Conservation (phyloP, 768 basidiomycete genomes). For the Boletus eberwhitei region DNA sequence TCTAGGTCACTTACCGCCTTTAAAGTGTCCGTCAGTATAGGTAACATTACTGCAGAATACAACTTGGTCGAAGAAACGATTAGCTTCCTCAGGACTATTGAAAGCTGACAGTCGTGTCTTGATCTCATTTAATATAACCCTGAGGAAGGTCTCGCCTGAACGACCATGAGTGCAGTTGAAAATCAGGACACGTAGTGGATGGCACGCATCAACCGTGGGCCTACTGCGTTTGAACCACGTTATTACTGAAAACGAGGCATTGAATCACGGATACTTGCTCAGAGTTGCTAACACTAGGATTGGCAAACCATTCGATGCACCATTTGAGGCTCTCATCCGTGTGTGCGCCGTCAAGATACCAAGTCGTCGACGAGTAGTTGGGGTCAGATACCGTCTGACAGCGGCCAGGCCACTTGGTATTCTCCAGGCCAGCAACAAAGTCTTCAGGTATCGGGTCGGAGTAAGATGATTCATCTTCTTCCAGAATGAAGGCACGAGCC, state of each 20-base stretch:
- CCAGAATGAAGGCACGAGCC: slow-evolving; percentile 57
- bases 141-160: slow-evolving; percentile 71
- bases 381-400: slow-evolving; percentile 83
- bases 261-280: slow-evolving; percentile 16
- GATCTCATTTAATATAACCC: slow-evolving; percentile 51
- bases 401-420: slow-evolving; percentile 88
- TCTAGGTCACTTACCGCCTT: slow-evolving; percentile 63
- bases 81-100: slow-evolving; percentile 35
- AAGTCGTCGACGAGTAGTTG: slow-evolving; percentile 47
- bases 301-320: slow-evolving; percentile 87
- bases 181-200: slow-evolving; percentile 58
- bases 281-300: slow-evolving; percentile 50
- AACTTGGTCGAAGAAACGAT: slow-evolving; percentile 72
- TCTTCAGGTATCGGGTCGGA: slow-evolving; percentile 41
- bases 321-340: slow-evolving; percentile 86
- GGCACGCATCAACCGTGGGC: slow-evolving; percentile 18
- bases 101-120: slow-evolving; percentile 44
- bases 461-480: slow-evolving; percentile 19
- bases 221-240: background rate
- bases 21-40: slow-evolving; percentile 83
- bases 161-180: slow-evolving; percentile 97
- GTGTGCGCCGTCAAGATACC: slow-evolving; percentile 97
- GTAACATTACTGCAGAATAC: slow-evolving; percentile 98
- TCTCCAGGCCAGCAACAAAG: slow-evolving; percentile 61
- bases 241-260: slow-evolving; percentile 1